Percentiles rank a stretch among this genome's conserved stretches.
Conservation (phyloP, 2,329 filamentous ascomycete genomes). For the Madurella fahalii region DNA sequence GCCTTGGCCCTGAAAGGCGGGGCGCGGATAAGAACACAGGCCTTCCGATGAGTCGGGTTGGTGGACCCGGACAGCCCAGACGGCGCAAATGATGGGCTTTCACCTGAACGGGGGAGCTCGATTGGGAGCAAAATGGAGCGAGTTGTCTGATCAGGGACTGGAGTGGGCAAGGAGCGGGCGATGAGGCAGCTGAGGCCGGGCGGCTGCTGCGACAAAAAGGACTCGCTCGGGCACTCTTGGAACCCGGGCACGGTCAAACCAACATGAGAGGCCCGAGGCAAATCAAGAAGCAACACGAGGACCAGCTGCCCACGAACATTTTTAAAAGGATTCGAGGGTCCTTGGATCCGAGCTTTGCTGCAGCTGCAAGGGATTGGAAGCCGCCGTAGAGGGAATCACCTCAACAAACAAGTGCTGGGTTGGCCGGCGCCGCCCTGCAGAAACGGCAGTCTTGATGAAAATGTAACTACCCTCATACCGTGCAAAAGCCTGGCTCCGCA, state of each 20-base stretch:
- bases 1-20: constrained; percentile 9
- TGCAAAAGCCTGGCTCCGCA: too few species aligned
- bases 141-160: too few species aligned
- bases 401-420: background rate
- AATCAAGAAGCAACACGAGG: constrained; percentile 9
- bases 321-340: background rate
- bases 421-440: background rate
- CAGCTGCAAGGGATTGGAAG: background rate
- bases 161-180: background rate
- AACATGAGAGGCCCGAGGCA: background rate
- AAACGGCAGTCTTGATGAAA: too few species aligned
- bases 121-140: background rate
- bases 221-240: background rate
- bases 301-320: background rate
- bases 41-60: background rate
- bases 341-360: background rate
- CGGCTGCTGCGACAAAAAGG: background rate
- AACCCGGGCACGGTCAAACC: background rate
- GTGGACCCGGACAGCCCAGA: background rate
- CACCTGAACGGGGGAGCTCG: background rate
- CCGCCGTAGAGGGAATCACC: background rate
- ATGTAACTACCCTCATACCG: too few species aligned
- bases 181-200: background rate
- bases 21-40: constrained; percentile 6
- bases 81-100: background rate